A percentile compares a stretch with the other conserved stretches of the same genome.
Evolutionary conservation across 306 rosid species (phyloP).

Genomic region (Cucurbita moschata): DNA sequence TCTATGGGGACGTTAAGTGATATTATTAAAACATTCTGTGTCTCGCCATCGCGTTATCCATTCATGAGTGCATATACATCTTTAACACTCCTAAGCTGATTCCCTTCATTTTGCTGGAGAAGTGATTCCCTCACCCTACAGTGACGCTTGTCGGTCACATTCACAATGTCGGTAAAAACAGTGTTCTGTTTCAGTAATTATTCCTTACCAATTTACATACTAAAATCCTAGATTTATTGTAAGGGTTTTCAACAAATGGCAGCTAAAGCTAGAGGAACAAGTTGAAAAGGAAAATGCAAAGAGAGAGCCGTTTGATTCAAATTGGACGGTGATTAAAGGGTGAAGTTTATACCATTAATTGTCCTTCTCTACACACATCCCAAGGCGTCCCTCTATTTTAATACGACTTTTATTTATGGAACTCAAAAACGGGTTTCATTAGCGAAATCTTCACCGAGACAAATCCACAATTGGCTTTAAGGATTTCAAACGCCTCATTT

Average conservation of each 20-base stretch:
- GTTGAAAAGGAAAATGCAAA: background rate
- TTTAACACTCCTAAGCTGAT: background rate
- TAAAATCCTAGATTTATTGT: background rate
- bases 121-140: background rate
- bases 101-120: background rate
- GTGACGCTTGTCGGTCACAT: background rate
- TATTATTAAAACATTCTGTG: background rate
- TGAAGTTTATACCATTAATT: background rate
- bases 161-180: constrained; percentile 2
- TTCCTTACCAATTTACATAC: background rate
- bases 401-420: background rate
- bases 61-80: background rate
- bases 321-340: constrained; percentile 1
- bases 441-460: background rate
- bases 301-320: constrained; percentile 6
- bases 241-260: background rate
- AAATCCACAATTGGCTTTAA: background rate
- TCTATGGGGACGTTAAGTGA: background rate
- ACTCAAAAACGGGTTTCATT: background rate
- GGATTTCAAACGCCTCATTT: constrained; percentile 34
- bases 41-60: background rate
- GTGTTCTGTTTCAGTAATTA: background rate
- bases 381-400: background rate
- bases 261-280: background rate
- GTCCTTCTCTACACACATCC: background rate